Percentiles rank a stretch among this genome's conserved stretches.
phyloP scores from a whole-genome alignment of 2,329 filamentous ascomycete genomes.

The Fusarium duplospermum region DNA sequence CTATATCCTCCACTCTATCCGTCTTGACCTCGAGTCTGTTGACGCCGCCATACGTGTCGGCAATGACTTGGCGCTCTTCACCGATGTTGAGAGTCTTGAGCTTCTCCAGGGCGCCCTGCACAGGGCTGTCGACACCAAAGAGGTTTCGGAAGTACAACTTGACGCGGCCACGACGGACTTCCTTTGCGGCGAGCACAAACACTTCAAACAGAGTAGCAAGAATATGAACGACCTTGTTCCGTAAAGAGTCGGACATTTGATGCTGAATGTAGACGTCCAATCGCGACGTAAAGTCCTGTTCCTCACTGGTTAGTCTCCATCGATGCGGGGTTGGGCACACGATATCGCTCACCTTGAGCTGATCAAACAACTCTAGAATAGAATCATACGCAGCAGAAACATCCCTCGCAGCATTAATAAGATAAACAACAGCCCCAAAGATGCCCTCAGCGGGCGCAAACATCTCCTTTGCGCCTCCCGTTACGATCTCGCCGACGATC shows the following conservation, averaged over 20 bases:
- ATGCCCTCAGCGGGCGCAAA: slow-evolving; percentile 56
- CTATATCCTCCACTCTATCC: slow-evolving; percentile 50
- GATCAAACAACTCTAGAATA: slow-evolving; percentile 57
- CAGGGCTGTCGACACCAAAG: slow-evolving; percentile 53
- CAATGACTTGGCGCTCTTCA: slow-evolving; percentile 57
- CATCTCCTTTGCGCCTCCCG: slow-evolving; percentile 50
- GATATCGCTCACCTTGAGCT: slow-evolving; percentile 48
- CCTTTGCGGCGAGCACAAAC: slow-evolving; percentile 56
- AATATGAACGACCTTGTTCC: slow-evolving; percentile 55
- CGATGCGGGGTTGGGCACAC: slow-evolving; percentile 24
- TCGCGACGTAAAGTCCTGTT: slow-evolving; percentile 56
- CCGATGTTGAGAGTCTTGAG: slow-evolving; percentile 55
- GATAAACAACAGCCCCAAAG: slow-evolving; percentile 56
- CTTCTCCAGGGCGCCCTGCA: slow-evolving; percentile 53
- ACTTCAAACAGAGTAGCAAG: slow-evolving; percentile 59
- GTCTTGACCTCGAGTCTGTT: slow-evolving; percentile 51
- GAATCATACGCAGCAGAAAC: slow-evolving; percentile 59
- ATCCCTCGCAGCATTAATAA: slow-evolving; percentile 58
- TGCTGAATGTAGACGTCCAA: slow-evolving; percentile 55
- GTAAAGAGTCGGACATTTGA: slow-evolving; percentile 51
- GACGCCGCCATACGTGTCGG: slow-evolving; percentile 56
- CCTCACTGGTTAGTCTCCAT: background rate
- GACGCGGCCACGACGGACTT: slow-evolving; percentile 55
- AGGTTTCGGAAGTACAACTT: slow-evolving; percentile 56
- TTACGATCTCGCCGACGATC: slow-evolving; percentile 52